Base-by-base conservation (phyloP, 2,329 filamentous ascomycete species). In the Exophiala aquamarina region DNA sequence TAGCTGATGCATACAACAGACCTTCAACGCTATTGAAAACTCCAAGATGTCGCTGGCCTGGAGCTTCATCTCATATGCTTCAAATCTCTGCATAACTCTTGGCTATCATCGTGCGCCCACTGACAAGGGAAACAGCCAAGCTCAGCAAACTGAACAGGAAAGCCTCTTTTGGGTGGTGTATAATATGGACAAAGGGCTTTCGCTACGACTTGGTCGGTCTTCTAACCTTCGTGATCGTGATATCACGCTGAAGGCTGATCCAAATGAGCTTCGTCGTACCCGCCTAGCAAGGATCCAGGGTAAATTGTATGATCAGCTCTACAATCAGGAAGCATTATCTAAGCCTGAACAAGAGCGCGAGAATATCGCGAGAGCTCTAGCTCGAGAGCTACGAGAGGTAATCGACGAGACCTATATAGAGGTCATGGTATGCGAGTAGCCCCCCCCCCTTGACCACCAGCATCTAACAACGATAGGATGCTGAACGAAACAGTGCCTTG, bases 81-180 rank as follows among this genome's bases (percentile, higher is more conserved):
- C 62, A 7, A 62, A 61, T 26, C 42, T 65, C 3, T 70, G 65
- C 26, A 60, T 66, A 17, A 67, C 61, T 0, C 41, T 70, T 1
- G 61, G 65, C 10, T 66, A 67, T 17, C 66, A 70, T 50, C 60
- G 56, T 4, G 14, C 3, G 32, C 21, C 9, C 6, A 15, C 23
- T 14, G 45, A 13, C 20, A 44, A 41, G 19, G 49, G 54, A 7
- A 37, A 14, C 40, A 15, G 44, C 8, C 5, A 32, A 36, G 2
- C 34, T 7, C 18, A 13, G 13, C 47, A 39, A 15, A 29, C 23
- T 15, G 31, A 43, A 4, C 55, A 58, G 26, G 45, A 57, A 19
- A 48, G 50, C 31, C 47, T 71, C 0, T 70, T 71, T 50, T 69
- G 66, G 66, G 54, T 60, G 1, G 60, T 71, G 4, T 67, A 65